Conservation (phyloP, 495 filamentous ascomycete genomes). For the Tuber indicum region DNA sequence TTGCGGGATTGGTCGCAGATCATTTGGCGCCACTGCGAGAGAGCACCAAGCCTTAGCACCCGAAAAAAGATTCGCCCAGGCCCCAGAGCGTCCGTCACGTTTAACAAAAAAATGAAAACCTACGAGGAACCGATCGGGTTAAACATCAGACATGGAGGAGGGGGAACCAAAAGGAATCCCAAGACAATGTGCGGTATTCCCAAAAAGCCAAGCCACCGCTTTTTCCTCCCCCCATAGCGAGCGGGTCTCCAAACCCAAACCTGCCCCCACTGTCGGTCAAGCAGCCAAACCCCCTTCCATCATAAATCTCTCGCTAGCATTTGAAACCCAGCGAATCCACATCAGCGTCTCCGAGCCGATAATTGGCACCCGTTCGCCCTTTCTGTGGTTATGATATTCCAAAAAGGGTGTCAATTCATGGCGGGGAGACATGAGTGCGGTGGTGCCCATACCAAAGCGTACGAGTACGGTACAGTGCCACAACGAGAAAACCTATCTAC, state of each 20-base stretch:
- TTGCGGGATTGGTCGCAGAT: constrained; percentile 33
- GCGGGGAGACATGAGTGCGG: background rate
- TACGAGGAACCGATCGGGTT: background rate
- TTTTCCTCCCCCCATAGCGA: constrained; percentile 7
- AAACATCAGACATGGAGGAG: background rate
- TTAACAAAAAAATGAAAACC: background rate
- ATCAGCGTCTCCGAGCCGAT: background rate
- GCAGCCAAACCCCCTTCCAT: background rate
- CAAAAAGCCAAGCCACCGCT: constrained; percentile 10
- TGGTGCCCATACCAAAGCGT: background rate
- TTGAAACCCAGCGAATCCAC: background rate
- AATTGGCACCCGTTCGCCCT: background rate
- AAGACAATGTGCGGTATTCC: background rate
- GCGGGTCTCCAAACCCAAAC: constrained; percentile 5
- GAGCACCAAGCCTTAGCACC: background rate
- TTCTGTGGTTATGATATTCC: background rate
- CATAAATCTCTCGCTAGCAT: background rate
- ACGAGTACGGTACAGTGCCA: background rate
- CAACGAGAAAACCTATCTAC: no score
- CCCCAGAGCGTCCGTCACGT: background rate
- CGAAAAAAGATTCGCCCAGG: constrained; percentile 3
- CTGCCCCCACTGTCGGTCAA: background rate
- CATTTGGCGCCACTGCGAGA: constrained; percentile 21
- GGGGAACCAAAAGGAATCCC: background rate
- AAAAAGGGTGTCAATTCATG: background rate